Percentiles rank a stretch among this genome's conserved stretches.
Evolutionary conservation across 2,329 filamentous ascomycete genomes (phyloP).

Genomic region (Diplodia corticola): DNA sequence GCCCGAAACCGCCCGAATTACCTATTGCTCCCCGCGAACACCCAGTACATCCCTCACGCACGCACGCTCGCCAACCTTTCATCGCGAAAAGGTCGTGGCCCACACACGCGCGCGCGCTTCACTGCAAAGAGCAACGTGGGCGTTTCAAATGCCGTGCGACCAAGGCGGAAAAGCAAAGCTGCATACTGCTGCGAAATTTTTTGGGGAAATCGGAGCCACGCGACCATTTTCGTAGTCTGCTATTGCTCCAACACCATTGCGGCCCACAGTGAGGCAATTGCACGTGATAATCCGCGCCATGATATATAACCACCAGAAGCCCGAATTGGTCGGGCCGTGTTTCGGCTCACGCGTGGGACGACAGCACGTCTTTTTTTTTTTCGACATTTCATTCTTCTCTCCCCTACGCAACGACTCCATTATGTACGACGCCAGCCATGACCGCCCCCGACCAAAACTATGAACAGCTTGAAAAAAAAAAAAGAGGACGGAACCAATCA

Average conservation of each 20-base stretch:
- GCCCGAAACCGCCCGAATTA: no score
- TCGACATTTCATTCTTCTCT: neutral
- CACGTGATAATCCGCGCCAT: neutral
- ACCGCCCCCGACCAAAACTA: neutral
- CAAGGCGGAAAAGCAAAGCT: neutral
- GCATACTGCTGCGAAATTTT: neutral
- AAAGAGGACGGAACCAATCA: neutral
- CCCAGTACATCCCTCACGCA: no score
- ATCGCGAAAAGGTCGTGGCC: constrained; percentile 6
- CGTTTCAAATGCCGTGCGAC: constrained; percentile 4
- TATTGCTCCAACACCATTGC: neutral
- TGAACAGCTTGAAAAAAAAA: constrained; percentile 1
- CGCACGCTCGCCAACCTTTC: neutral
- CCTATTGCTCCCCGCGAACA: no score
- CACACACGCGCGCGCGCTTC: neutral
- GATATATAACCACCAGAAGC: neutral
- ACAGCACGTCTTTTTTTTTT: neutral
- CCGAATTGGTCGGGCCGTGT: neutral
- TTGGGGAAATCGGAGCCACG: neutral
- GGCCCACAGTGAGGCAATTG: constrained; percentile 19
- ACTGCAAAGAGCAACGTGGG: neutral
- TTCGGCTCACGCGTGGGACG: neutral
- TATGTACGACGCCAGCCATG: neutral
- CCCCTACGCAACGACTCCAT: neutral
- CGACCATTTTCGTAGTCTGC: neutral